Base-by-base conservation (phyloP, 345 rosid species). In the Populus ilicifolia region DNA sequence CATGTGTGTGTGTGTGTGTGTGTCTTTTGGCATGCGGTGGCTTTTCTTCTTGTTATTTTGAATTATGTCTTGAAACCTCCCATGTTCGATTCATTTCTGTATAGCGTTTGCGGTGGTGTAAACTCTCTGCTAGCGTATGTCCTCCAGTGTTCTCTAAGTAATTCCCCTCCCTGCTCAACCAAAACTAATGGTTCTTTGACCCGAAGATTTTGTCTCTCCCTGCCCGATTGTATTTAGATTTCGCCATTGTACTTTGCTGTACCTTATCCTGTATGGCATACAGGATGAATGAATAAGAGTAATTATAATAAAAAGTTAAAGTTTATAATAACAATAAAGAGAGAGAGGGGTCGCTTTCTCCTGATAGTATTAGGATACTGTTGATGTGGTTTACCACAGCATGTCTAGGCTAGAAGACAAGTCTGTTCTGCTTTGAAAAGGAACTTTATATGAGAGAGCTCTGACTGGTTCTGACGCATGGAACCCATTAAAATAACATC, bases 321-420 rank as follows among this genome's bases (percentile, higher is more conserved):
- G 43, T 17, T 39, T 69, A 30, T 2, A 43, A 64, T 64, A 62
- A 74, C 59, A 74, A 43, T 16, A 50, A 67, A 67, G 69, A 61
- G 21, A 35, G 66, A 35, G 66, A 52, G 72, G 30, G 39, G 71
- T 75, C 71, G 36, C 8, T 68, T 25, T 38, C 76, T 77, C 77
- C 80, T 71, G 74, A 73, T 64, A 56, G 75, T 69, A 69, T 83
- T 69, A 69, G 85, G 75, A 78, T 67, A 35, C 50, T 12, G 50
- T 44, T 44, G 50, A 44, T 44, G 50, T 13, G 50, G 50, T 44
- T 14, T 14, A 14, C 4, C 17, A 44, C 50, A 12, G 50, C 50
- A 44, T 44, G 41, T 75, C 52, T 29, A 21, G 44, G 29, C 69
- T 81, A 68, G 10, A 81, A 65, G 84, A 84, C 83, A 77, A 71